phyloP scores from a whole-genome alignment of 208 protist genomes.

The Sergeia podlipaevii region DNA sequence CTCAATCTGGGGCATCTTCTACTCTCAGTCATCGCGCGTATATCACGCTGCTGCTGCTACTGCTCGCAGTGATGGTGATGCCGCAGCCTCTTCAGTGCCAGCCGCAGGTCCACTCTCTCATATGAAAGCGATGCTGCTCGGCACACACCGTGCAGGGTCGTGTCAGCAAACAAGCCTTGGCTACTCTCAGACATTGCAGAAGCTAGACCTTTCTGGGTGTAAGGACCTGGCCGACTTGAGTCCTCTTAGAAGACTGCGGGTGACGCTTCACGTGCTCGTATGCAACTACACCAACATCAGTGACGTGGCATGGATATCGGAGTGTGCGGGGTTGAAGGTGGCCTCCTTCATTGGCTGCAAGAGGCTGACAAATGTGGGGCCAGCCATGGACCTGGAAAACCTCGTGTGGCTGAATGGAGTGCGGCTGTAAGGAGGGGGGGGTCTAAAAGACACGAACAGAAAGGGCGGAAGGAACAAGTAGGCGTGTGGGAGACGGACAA shows the following conservation, averaged over 20 bases:
- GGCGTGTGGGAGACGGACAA: too few relatives aligned
- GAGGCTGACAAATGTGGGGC: not conserved
- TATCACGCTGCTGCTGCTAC: not conserved
- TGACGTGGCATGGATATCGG: not conserved
- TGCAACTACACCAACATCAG: constrained; percentile 3
- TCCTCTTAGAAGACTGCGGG: constrained; percentile 1
- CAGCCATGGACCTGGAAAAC: not conserved
- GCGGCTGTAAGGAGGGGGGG: too few relatives aligned
- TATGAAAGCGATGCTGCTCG: not conserved
- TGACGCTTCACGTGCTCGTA: not conserved
- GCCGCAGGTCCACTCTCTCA: not conserved
- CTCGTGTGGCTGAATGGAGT: constrained; percentile 7
- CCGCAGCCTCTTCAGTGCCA: not conserved
- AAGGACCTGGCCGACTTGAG: not conserved
- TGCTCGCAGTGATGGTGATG: constrained; percentile 2
- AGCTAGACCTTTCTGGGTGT: constrained; percentile 1
- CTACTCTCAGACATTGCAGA: not conserved
- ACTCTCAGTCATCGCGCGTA: constrained; percentile 4
- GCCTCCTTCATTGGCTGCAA: not conserved
- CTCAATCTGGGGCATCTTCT: constrained; percentile 12
- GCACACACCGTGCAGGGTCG: not conserved
- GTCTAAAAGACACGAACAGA: too few relatives aligned
- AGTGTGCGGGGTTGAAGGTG: not conserved
- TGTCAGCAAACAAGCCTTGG: not conserved
- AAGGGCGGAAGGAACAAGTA: too few relatives aligned